These are phyloP conservation scores for Yamadazyma ubonensis DNA, from an alignment of 805 yeast species.

Conservation along the genomic window DNA sequence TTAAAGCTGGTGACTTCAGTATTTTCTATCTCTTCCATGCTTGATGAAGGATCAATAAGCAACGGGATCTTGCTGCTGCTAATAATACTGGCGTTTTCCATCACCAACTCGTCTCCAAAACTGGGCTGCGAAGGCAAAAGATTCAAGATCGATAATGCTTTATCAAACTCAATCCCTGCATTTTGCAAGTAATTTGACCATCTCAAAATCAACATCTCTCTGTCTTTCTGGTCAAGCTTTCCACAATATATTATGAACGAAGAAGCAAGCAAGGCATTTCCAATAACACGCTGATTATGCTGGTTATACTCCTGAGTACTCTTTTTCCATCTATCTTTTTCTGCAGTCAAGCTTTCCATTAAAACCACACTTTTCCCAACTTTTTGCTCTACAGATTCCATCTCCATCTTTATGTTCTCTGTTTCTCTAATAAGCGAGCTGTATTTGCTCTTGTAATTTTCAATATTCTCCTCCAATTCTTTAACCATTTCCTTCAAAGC, in stretches of 20 bases:
- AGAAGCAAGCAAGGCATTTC: constrained; percentile 65
- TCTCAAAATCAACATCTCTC: constrained; percentile 32
- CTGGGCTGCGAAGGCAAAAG: constrained; percentile 3
- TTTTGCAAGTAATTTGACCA: constrained; percentile 39
- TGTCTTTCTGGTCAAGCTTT: constrained; percentile 45
- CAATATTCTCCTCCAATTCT: constrained; percentile 72
- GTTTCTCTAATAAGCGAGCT: constrained; percentile 75
- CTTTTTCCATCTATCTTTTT: constrained; percentile 71
- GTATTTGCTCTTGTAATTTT: constrained; percentile 62
- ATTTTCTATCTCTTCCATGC: constrained; percentile 40
- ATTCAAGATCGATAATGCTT: constrained; percentile 8
- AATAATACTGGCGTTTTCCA: constrained; percentile 63
- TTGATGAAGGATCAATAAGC: constrained; percentile 71
- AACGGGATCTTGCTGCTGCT: constrained; percentile 45
- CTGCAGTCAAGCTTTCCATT: constrained; percentile 61
- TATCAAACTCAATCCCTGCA: constrained; percentile 10
- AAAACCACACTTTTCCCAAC: constrained; percentile 62
- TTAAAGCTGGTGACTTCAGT: constrained; percentile 65
- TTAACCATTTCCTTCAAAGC: constrained; percentile 81
- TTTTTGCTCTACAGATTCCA: constrained; percentile 57
- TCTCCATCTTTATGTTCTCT: constrained; percentile 71
- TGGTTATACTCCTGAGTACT: constrained; percentile 52
- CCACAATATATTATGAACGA: constrained; percentile 66
- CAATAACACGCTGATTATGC: constrained; percentile 50
- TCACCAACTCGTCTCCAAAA: constrained; percentile 24